Evolutionary conservation across 176 grass and related monocot species (phyloP).

Genomic region (Ananas comosus): DNA sequence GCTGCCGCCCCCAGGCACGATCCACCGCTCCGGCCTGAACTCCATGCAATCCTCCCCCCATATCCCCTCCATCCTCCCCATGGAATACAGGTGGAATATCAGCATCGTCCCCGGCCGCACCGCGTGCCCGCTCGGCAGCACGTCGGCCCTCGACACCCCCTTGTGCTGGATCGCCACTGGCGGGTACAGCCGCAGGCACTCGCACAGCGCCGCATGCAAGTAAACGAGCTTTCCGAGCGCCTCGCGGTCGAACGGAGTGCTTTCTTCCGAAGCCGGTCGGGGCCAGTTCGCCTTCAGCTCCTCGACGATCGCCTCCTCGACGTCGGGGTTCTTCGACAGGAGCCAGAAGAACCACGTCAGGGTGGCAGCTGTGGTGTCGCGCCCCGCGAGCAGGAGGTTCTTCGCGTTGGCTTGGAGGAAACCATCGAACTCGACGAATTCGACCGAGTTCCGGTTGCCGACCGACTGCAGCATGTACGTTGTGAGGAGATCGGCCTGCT

Average conservation of each 20-base stretch:
- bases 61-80: constrained; percentile 70
- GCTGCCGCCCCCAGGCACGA: constrained; percentile 19
- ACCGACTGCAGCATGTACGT: constrained; percentile 27
- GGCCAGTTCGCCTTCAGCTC: constrained; percentile 35
- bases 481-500: constrained; percentile 33
- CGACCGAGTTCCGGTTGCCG: constrained; percentile 35
- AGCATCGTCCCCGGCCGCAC: constrained; percentile 22
- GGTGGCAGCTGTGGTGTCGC: constrained; percentile 49
- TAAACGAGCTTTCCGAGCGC: constrained; percentile 50
- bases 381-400: constrained; percentile 70
- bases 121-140: constrained; percentile 43
- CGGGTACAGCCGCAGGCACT: constrained; percentile 63
- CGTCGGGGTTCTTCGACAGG: constrained; percentile 42
- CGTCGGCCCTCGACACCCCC: constrained; percentile 27
- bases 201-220: constrained; percentile 68
- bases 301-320: constrained; percentile 44
- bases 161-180: constrained; percentile 75
- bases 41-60: constrained; percentile 83
- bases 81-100: constrained; percentile 55
- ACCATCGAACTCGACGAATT: constrained; percentile 28
- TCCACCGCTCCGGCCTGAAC: constrained; percentile 78
- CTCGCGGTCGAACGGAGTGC: constrained; percentile 2
- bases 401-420: constrained; percentile 73
- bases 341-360: constrained; percentile 86
- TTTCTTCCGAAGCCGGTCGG: neutral